Base-by-base conservation (phyloP, 345 rosid genomes). In the Alliaria petiolata region DNA sequence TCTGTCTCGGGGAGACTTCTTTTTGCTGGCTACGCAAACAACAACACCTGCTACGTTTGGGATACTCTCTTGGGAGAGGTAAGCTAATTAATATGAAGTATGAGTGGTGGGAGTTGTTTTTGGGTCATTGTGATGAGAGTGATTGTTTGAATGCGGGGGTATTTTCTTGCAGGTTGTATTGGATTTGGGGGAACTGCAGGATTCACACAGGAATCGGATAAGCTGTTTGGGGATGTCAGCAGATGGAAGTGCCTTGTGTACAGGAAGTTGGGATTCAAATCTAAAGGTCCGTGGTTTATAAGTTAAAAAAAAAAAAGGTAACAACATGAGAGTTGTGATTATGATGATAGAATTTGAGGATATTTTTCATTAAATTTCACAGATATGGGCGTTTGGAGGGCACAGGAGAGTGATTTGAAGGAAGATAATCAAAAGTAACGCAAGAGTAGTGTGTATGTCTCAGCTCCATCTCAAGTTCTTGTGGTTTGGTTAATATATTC, bases 341-440 rank as follows among this genome's bases (percentile, higher is more conserved):
- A 17, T 17, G 44, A 47, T 67, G n/a, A 55, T 26, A 40, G 6
- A 70, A 10, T 49, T 49, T 44, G 47, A 31, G 34, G 13, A 45
- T 25, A 35, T 25, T 28, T 10, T 25, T 39, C 10, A 2, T 49
- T 16, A 2, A 72, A 12, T 22, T 20, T 38, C 53, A 49, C 84
- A 95, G 96, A 88, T 91, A 76, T 95, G 96, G 99, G 99, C 97
- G 13, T 95, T 95, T 56, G 97, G 99, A 78, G 99, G 99, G 45
- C 76, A 87, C 63, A 81, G 97, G 70, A 91, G 50, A 66, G 88
- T 83, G 20, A 63, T 84, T 38, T 91, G 87, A 87, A 71, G 56
- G 49, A 75, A 25, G 19, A 4, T 26, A 0, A 16, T 5, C 47
- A 55, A 40, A 42, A 33, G 35, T 40, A 60, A 42, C 16, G 44